Evolutionary conservation across 768 basidiomycete species (phyloP), one percentile per base, ranked within the genome.

Genomic region (Suillus discolor): DNA sequence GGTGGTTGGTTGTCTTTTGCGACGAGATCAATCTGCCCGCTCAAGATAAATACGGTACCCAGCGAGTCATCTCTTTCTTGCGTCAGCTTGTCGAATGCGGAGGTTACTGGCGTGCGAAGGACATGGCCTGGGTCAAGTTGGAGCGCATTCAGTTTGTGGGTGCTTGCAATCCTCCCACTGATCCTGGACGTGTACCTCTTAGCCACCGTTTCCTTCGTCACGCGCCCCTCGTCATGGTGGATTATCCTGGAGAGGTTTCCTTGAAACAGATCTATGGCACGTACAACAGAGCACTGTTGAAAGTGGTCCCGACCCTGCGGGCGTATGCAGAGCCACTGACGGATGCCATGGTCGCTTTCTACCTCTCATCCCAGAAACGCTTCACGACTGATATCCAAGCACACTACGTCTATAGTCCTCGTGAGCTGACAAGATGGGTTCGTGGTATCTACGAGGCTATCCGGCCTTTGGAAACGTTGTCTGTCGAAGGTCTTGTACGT

Each of bases 71-170:
- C 73, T 98, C 97, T 2, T 99, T 99, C 84, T 85, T 99, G 67
- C 91, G 97, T 62, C 97, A 99, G 76, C 87, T 99, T 38, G 94
- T 99, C 49, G 97, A 99, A 78, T 87, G 85, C 53, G 92, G 93
- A 36, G 97, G 97, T 3, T 99, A 93, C 77, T 99, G 96, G 92
- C 86, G 97, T 38, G 87, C 95, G 2, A 86, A 85, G 18, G 97
- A 99, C 78, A 93, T 96, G 87, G 87, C 96, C 16, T 99, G 97
- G 96, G 96, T 99, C 71, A 93, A 90, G 72, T 83, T 99, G 62
- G 97, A 99, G 76, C 89, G 97, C n/a, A 98, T 99, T 67, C 97
- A 99, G 77, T 99, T 99, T 74, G 97, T 99, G 54, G 97, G 97
- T 59, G 97, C 97, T 61, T 99, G 97, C 79, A 99, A 99, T 75